Conservation (phyloP, 1,284 basidiomycete genomes). For the Ceratobasidium sp. region DNA sequence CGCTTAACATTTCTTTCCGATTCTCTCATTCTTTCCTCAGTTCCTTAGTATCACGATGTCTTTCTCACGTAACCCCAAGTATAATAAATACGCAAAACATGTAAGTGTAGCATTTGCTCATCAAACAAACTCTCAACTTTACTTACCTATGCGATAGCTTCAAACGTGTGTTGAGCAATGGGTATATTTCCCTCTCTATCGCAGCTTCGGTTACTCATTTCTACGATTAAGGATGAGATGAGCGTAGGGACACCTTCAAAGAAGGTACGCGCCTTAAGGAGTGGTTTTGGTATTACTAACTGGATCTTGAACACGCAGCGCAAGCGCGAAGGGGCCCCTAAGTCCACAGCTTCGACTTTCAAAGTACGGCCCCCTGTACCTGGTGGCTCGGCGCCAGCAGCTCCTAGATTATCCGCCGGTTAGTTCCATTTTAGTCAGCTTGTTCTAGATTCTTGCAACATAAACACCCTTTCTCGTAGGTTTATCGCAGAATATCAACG, state of each 20-base stretch:
- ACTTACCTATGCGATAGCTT: neutral
- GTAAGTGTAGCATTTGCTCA: neutral
- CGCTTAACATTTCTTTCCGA: neutral
- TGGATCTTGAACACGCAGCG: neutral
- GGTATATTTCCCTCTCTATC: neutral
- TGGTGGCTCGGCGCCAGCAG: neutral
- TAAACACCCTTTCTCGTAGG: neutral
- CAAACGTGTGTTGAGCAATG: neutral
- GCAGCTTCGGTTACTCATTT: neutral
- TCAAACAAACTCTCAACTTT: neutral
- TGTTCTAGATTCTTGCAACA: neutral
- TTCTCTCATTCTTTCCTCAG: neutral
- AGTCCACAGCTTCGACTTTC: neutral
- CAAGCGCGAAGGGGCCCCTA: neutral
- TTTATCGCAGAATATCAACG: conserved; percentile 1
- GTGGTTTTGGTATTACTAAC: neutral
- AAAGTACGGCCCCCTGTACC: neutral
- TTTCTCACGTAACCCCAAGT: neutral
- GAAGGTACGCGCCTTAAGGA: neutral
- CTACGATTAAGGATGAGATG: neutral
- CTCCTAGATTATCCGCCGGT: neutral
- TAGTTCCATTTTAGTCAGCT: neutral
- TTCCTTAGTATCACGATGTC: neutral
- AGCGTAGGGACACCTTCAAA: neutral
- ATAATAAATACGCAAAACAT: neutral